Conservation (phyloP, 805 yeast species). For the Candida odintsovae region DNA sequence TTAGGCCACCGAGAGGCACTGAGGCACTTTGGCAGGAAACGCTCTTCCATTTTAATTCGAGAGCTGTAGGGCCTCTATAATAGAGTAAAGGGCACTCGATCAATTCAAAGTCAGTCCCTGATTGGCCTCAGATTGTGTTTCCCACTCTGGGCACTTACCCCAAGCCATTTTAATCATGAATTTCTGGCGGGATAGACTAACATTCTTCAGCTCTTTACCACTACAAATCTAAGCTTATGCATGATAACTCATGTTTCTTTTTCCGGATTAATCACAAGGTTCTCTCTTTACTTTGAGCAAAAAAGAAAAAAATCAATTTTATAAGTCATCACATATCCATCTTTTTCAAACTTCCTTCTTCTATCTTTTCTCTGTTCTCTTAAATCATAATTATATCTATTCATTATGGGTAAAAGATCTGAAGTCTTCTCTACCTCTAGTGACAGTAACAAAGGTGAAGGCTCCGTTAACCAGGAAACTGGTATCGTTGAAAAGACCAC, state of each 20-base stretch:
- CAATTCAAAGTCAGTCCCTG: not conserved
- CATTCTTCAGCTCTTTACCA: too few relatives aligned
- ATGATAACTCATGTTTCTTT: not conserved
- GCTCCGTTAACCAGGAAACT: conserved; percentile 15
- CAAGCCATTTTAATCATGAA: not conserved
- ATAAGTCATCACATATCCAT: not conserved
- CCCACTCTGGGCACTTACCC: not conserved
- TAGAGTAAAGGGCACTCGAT: too few relatives aligned
- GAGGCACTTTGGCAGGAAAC: not conserved
- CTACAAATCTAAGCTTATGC: not conserved
- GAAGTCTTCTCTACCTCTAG: conserved; percentile 5
- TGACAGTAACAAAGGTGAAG: conserved; percentile 15
- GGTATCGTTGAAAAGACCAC: conserved; percentile 17
- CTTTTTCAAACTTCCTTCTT: not conserved
- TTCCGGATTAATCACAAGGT: not conserved
- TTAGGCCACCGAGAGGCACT: not conserved
- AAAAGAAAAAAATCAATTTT: not conserved
- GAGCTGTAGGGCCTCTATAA: not conserved
- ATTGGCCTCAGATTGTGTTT: not conserved
- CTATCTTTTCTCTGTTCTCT: not conserved
- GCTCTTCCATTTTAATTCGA: not conserved
- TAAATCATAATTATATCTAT: not conserved
- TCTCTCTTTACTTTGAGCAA: not conserved
- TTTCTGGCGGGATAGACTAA: not conserved
- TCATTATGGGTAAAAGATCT: conserved; percentile 4